Conservation (phyloP, 2,329 filamentous ascomycete genomes). For the Penicillium sp. region DNA sequence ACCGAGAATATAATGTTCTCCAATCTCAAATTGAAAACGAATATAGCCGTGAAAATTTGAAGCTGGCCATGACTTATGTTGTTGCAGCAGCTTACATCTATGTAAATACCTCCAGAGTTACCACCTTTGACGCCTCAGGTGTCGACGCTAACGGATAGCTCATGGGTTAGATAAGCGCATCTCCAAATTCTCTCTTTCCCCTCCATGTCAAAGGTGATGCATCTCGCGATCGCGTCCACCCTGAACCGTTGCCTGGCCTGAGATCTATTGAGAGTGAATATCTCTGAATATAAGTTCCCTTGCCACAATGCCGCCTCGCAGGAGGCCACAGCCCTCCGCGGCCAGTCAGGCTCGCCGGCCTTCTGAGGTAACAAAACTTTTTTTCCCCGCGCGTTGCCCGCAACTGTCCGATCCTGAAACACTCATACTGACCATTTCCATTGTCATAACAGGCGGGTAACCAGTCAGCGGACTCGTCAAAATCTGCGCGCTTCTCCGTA, state of each 20-base stretch:
- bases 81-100: background rate
- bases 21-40: too few relatives aligned
- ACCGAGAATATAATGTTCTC: too few relatives aligned
- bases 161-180: constrained; percentile 20
- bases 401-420: background rate
- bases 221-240: constrained; percentile 1
- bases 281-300: constrained; percentile 5
- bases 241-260: constrained; percentile 11
- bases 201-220: constrained; percentile 15
- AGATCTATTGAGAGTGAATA: constrained; percentile 2
- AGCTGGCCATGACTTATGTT: background rate
- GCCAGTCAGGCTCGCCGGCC: constrained; percentile 26
- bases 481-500: constrained; percentile 30
- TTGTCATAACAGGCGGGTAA: background rate
- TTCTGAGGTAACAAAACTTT: constrained; percentile 35
- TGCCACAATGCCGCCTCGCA: constrained; percentile 39
- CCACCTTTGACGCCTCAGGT: constrained; percentile 13
- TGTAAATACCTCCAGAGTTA: background rate
- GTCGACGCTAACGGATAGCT: constrained; percentile 17
- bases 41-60: background rate
- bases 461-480: constrained; percentile 24
- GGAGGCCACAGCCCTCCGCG: constrained; percentile 34
- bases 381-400: constrained; percentile 16
- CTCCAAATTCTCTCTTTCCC: constrained; percentile 27
- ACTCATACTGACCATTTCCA: background rate